phyloP scores from a whole-genome alignment of 2,329 filamentous ascomycete species.

The Orbilia quercus region DNA sequence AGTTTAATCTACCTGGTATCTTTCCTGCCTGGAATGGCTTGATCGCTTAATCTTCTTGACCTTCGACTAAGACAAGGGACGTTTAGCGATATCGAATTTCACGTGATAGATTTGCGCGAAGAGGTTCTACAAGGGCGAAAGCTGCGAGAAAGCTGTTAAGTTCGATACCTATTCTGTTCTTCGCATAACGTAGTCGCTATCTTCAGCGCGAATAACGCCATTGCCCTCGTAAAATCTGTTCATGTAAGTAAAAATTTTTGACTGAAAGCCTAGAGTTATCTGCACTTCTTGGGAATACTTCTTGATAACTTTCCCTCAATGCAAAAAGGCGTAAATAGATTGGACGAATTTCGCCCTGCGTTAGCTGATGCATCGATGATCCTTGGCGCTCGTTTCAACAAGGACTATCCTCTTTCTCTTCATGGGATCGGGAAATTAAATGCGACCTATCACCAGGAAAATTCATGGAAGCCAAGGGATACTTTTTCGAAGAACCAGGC shows the following conservation, averaged over 20 bases:
- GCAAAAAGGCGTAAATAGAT: no score
- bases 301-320: no score
- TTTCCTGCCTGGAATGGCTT: conserved; percentile 2
- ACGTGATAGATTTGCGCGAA: no score
- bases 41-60: no score
- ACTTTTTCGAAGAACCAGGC: no score
- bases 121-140: conserved; percentile 14
- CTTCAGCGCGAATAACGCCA: conserved; percentile 44
- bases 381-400: conserved; percentile 51
- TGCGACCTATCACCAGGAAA: conserved; percentile 4
- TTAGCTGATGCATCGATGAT: background rate
- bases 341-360: background rate
- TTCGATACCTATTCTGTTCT: conserved; percentile 8
- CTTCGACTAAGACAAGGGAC: conserved; percentile 4
- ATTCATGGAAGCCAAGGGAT: no score
- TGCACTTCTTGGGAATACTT: background rate
- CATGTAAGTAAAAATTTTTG: background rate
- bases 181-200: conserved; percentile 29
- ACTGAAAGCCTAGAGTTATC: conserved; percentile 7
- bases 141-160: conserved; percentile 24
- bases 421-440: conserved; percentile 49
- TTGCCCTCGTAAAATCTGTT: conserved; percentile 21
- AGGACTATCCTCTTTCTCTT: conserved; percentile 27
- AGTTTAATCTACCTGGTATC: background rate
- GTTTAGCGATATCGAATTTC: conserved; percentile 22